phyloP scores from a whole-genome alignment of 1,139 yeast genomes.

The Meyerozyma elateridarum region DNA sequence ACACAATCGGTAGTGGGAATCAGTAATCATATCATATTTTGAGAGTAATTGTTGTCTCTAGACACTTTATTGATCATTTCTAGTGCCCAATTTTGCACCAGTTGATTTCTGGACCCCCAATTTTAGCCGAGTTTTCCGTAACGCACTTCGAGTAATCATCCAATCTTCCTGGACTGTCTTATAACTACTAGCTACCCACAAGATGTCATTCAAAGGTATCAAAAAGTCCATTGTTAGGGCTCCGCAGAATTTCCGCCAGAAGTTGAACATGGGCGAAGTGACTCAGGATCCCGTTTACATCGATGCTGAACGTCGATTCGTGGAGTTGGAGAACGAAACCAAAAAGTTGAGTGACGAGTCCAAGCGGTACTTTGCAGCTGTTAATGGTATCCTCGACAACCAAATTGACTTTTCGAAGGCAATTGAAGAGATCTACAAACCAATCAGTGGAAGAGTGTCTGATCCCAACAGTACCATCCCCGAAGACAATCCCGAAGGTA shows the following conservation, averaged over 20 bases:
- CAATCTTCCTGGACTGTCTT: too few relatives aligned
- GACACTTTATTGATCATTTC: too few relatives aligned
- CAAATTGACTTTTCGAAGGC: conserved; percentile 93
- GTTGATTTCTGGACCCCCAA: too few relatives aligned
- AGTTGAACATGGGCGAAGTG: conserved; percentile 78
- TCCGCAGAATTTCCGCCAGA: conserved; percentile 73
- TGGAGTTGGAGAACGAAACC: conserved; percentile 85
- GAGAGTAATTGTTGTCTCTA: too few relatives aligned
- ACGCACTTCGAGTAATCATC: too few relatives aligned
- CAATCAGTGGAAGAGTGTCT: conserved; percentile 85
- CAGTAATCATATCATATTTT: too few relatives aligned
- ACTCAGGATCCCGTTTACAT: conserved; percentile 84
- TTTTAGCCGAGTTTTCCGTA: too few relatives aligned
- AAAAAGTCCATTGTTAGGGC: conserved; percentile 85
- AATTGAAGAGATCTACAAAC: conserved; percentile 93
- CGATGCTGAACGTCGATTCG: conserved; percentile 95
- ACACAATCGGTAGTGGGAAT: too few relatives aligned
- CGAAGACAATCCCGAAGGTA: conserved; percentile 95
- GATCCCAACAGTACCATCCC: conserved; percentile 83
- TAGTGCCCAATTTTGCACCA: too few relatives aligned
- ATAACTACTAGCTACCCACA: too few relatives aligned
- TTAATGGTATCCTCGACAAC: conserved; percentile 87
- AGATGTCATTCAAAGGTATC: conserved; percentile 91
- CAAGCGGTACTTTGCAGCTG: conserved; percentile 82
- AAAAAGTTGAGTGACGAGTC: conserved; percentile 88